Evolutionary conservation across 106 monocot species (phyloP).

Genomic region (Agapanthus africanus): DNA sequence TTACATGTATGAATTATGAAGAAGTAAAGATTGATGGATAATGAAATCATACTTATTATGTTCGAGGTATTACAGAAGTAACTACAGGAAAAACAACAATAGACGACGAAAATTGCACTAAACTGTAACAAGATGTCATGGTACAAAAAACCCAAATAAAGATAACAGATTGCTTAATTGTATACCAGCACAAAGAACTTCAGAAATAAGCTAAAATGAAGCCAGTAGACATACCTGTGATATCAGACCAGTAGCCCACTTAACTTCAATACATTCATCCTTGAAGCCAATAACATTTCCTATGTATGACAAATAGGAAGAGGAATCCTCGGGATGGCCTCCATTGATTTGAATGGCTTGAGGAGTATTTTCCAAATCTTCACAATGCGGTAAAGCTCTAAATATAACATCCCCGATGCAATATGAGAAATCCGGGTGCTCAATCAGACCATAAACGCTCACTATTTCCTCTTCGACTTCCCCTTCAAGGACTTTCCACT

Average conservation of each 20-base stretch:
- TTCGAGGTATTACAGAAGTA: no score
- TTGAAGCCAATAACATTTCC: conserved; percentile 69
- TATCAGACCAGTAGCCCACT: conserved; percentile 77
- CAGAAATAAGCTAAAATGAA: no score
- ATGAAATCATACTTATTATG: no score
- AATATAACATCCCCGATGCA: conserved; percentile 69
- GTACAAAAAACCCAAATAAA: no score
- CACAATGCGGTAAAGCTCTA: conserved; percentile 20
- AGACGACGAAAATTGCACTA: no score
- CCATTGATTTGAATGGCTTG: neutral
- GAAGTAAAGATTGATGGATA: no score
- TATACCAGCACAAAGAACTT: no score
- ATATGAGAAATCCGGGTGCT: conserved; percentile 77
- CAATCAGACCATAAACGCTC: conserved; percentile 86
- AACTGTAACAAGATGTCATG: no score
- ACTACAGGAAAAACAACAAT: no score
- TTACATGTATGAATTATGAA: no score
- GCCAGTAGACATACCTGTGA: conserved; percentile 77
- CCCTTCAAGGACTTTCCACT: conserved; percentile 34
- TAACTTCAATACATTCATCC: conserved; percentile 66
- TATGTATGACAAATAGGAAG: conserved; percentile 47
- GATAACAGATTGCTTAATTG: no score
- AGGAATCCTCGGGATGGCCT: conserved; percentile 11
- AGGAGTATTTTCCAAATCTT: conserved; percentile 15
- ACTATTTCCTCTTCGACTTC: conserved; percentile 46